Percentiles rank a stretch among this genome's conserved stretches.
phyloP scores from a whole-genome alignment of 352 stramenopile genomes.

The Phytopythium ostracodes region DNA sequence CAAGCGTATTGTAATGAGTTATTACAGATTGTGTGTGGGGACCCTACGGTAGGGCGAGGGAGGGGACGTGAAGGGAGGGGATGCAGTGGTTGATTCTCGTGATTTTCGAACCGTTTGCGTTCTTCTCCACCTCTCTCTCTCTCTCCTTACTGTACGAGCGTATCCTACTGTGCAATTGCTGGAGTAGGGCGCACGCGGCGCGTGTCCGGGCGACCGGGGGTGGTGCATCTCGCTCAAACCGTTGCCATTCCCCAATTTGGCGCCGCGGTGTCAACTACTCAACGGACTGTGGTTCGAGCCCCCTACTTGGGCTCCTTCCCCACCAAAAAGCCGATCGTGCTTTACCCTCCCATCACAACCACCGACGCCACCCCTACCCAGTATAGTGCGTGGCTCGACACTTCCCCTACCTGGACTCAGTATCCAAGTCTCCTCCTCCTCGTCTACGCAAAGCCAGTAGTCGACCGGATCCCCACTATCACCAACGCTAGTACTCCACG shows the following conservation, averaged over 20 bases:
- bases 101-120: constrained; percentile 6
- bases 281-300: background rate
- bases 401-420: background rate
- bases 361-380: background rate
- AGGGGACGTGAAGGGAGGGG: background rate
- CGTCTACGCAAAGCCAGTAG: background rate
- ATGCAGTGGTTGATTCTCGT: constrained; percentile 1
- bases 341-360: constrained; percentile 1
- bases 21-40: too few species aligned
- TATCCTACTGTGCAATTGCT: background rate
- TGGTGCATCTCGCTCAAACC: background rate
- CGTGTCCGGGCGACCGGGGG: background rate
- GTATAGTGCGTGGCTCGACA: background rate
- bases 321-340: constrained; percentile 6
- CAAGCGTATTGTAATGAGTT: too few species aligned
- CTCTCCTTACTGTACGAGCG: background rate
- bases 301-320: background rate
- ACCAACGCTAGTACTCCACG: background rate
- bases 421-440: background rate
- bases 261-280: constrained; percentile 4
- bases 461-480: background rate
- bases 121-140: background rate
- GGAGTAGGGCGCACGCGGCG: background rate
- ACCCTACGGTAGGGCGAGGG: too few species aligned
- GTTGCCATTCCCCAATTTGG: constrained; percentile 10